A percentile compares a stretch with the other conserved stretches of the same genome.
Evolutionary conservation across 768 basidiomycete genomes (phyloP).

Genomic region (Tremella yokohamensis): DNA sequence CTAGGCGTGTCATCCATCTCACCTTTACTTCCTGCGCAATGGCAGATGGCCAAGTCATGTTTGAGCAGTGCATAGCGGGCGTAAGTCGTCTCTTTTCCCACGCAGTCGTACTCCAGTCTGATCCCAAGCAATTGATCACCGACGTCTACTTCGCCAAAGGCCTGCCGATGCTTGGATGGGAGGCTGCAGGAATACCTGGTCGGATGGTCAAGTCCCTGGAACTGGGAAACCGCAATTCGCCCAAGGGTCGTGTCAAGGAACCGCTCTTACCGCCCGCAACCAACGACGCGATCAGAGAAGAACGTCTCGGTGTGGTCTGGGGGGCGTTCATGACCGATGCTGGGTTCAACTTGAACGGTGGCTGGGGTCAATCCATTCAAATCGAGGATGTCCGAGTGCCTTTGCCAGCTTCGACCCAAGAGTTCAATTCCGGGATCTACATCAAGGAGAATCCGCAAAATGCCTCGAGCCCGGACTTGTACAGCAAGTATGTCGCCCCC

Average conservation of each 20-base stretch:
- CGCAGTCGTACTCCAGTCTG: neutral
- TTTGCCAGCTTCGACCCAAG: slow-evolving; percentile 23
- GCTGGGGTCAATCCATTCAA: slow-evolving; percentile 31
- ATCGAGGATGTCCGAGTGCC: slow-evolving; percentile 27
- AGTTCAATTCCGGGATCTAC: slow-evolving; percentile 10
- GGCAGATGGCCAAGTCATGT: slow-evolving; percentile 22
- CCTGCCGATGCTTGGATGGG: slow-evolving; percentile 39
- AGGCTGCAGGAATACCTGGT: slow-evolving; percentile 25
- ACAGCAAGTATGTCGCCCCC: slow-evolving; percentile 19
- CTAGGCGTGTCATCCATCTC: slow-evolving; percentile 18
- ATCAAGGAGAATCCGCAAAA: slow-evolving; percentile 29
- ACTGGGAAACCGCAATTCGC: slow-evolving; percentile 21
- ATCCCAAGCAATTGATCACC: neutral
- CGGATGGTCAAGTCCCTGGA: slow-evolving; percentile 37
- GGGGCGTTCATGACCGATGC: slow-evolving; percentile 37
- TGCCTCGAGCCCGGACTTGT: slow-evolving; percentile 17
- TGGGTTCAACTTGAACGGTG: slow-evolving; percentile 26
- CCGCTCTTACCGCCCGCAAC: slow-evolving; percentile 22
- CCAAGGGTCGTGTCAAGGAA: slow-evolving; percentile 20
- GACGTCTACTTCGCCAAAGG: slow-evolving; percentile 40
- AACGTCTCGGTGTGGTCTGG: slow-evolving; percentile 41
- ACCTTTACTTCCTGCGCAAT: slow-evolving; percentile 24
- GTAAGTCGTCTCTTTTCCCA: slow-evolving; percentile 18
- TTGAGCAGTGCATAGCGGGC: slow-evolving; percentile 35
- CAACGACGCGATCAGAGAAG: slow-evolving; percentile 34